phyloP scores from a whole-genome alignment of 208 protist genomes.

The Polymyxa betae region DNA sequence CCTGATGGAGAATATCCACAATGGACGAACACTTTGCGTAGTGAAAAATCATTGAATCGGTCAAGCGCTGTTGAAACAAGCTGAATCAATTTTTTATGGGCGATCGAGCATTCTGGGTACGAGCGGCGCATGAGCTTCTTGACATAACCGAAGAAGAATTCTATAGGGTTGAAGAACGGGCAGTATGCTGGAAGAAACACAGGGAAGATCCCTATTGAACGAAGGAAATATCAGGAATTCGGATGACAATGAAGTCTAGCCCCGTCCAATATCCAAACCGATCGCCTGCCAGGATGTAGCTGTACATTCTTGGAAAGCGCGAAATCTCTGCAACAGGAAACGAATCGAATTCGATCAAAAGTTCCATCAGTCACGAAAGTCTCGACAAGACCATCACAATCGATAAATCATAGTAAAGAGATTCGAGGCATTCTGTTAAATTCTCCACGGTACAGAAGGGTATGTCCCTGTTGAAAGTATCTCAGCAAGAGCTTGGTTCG shows the following conservation, averaged over 20 bases:
- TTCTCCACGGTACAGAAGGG: background rate
- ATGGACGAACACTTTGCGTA: background rate
- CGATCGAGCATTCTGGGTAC: background rate
- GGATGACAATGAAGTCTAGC: background rate
- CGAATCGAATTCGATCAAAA: background rate
- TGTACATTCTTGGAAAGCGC: background rate
- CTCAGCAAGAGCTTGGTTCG: background rate
- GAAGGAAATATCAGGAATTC: background rate
- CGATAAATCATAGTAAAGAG: background rate
- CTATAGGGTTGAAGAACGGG: conserved; percentile 1
- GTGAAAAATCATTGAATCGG: background rate
- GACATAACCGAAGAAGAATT: background rate
- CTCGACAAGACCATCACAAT: background rate
- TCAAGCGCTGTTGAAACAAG: background rate
- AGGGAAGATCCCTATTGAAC: background rate
- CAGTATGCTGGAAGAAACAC: background rate
- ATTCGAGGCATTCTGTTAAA: background rate
- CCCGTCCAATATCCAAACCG: background rate
- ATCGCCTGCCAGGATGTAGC: background rate
- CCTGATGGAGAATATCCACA: background rate
- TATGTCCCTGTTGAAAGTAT: background rate
- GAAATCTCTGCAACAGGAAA: background rate
- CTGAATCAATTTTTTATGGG: background rate
- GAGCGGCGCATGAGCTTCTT: background rate
- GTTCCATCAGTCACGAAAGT: background rate